These are phyloP conservation scores for Suhomyces faveliae DNA, from an alignment of 805 yeast species.

Conservation along the genomic window DNA sequence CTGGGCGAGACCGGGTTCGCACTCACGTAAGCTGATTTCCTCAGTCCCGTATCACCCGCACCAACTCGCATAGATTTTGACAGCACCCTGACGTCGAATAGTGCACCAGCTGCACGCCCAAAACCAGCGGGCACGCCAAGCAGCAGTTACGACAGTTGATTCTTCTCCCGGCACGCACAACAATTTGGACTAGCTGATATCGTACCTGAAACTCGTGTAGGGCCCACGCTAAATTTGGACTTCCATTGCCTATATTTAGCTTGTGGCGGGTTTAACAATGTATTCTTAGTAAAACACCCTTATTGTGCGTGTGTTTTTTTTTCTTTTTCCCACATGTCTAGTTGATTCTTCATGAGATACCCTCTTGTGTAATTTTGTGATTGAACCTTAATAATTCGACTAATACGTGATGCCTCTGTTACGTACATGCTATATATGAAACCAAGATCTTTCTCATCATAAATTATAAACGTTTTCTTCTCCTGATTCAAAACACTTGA, in stretches of 20 bases:
- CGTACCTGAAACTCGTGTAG: neutral
- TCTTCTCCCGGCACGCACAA: too few species aligned
- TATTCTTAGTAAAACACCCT: neutral
- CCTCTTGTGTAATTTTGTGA: neutral
- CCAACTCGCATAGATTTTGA: neutral
- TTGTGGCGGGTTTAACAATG: neutral
- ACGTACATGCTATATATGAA: neutral
- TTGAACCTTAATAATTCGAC: neutral
- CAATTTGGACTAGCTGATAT: neutral
- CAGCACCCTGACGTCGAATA: neutral
- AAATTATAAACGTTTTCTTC: too few species aligned
- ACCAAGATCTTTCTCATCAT: too few species aligned
- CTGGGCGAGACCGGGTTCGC: too few species aligned
- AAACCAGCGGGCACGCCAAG: neutral
- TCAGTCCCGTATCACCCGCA: neutral
- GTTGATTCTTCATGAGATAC: neutral
- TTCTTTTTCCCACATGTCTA: neutral
- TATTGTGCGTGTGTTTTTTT: neutral
- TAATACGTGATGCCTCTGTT: too few species aligned
- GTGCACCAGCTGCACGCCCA: neutral
- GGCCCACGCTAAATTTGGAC: neutral
- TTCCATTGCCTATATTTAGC: neutral
- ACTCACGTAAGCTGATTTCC: neutral
- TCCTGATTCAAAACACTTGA: too few species aligned
- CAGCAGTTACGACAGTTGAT: neutral